Base-by-base conservation (phyloP, 2,329 filamentous ascomycete genomes). In the Zymoseptoria crescenta region DNA sequence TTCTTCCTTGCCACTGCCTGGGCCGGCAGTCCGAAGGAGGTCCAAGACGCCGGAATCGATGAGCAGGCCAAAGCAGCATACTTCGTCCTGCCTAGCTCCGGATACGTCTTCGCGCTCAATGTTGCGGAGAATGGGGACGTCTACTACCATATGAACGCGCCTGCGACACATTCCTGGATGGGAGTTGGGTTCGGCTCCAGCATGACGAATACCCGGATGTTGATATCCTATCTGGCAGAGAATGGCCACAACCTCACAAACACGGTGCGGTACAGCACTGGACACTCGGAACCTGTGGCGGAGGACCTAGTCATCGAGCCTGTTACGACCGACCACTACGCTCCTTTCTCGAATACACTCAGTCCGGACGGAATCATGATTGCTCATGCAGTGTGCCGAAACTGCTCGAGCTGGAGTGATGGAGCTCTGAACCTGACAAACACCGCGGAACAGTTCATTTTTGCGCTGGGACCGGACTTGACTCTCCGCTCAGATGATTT, bases 161-260 rank as follows among this genome's bases (percentile, higher is more conserved):
- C 65, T 2, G 57, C 74, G 7, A 70, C 70, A 13, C 73, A 74
- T 56, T 75, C 75, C 3, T 79, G 77, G 77, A 72, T 77, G 8
- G 76, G 65, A 3, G 70, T 78, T 13, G 77, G 77, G 2, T 74
- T 78, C 59, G 77, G 77, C 3, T 65, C 64, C 35, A 64, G 68
- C 55, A 79, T 79, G 77, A 69, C 68, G 58, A 69, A 75, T 35
- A 71, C 73, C 16, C 65, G 78, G 57, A 79, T 79, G 71, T 70
- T 79, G 48, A 67, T 79, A 50, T 71, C 77, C 59, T 79, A 79
- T 65, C 70, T 74, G 2, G 69, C 70, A 45, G 65, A 65, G 3
- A 57, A 67, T 58, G 67, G 65, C 19, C 28, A 58, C 72, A 72
- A 72, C 45, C 65, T 77, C 19, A 75, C 72, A 0, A 65, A 76